A percentile compares a stretch with the other conserved stretches of the same genome.
Conservation (phyloP, 768 basidiomycete genomes). For the Gymnopilus junonius region DNA sequence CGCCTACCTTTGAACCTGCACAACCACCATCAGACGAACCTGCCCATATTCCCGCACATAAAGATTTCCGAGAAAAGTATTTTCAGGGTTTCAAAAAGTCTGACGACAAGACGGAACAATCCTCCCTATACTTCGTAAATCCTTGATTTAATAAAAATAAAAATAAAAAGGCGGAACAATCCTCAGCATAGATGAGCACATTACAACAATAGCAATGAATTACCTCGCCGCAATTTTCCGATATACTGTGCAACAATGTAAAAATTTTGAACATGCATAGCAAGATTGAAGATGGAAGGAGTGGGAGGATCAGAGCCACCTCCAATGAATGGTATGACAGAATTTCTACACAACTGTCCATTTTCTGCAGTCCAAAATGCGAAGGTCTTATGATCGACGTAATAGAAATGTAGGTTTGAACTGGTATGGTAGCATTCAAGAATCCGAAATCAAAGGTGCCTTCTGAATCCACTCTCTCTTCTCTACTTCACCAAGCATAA, state of each 20-base stretch:
- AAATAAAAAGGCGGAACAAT: background rate
- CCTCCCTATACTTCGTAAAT: too few relatives aligned
- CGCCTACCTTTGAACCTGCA: constrained; percentile 57
- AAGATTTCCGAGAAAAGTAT: constrained; percentile 87
- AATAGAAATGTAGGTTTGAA: background rate
- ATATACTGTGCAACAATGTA: background rate
- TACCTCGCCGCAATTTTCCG: background rate
- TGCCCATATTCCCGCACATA: constrained; percentile 77
- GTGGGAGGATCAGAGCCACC: background rate
- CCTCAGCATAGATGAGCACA: background rate
- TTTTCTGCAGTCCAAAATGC: background rate
- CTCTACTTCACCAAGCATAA: constrained; percentile 60
- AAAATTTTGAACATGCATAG: background rate
- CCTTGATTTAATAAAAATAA: too few relatives aligned
- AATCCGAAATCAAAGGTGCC: constrained; percentile 44
- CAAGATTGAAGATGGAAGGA: background rate
- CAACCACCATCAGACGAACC: constrained; percentile 8
- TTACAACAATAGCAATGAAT: background rate
- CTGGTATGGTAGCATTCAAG: constrained; percentile 8
- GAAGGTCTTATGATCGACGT: background rate
- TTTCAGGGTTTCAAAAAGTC: constrained; percentile 73
- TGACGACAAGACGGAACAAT: constrained; percentile 12
- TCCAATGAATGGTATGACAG: background rate
- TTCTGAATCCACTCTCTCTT: constrained; percentile 63
- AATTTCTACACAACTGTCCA: too few relatives aligned